Conservation (phyloP, 495 filamentous ascomycete species). For the Penicillium soppii region DNA sequence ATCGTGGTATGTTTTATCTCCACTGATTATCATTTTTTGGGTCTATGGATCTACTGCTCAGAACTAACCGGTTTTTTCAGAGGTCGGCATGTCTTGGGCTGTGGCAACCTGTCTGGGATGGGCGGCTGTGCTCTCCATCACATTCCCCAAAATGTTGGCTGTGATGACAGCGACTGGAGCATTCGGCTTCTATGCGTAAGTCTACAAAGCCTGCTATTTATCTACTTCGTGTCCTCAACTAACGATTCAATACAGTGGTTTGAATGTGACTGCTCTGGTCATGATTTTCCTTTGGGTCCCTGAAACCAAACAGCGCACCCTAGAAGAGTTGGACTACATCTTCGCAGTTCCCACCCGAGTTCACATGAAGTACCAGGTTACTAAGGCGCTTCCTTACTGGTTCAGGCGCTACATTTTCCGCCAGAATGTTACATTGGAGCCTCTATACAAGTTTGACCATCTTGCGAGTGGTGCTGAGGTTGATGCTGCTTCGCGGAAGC, state of each 20-base stretch:
- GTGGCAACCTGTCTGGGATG: conserved; percentile 72
- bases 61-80: conserved; percentile 19
- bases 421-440: conserved; percentile 52
- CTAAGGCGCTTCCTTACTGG: conserved; percentile 66
- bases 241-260: conserved; percentile 45
- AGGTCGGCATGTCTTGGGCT: conserved; percentile 75
- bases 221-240: not conserved
- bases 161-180: conserved; percentile 54
- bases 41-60: not conserved
- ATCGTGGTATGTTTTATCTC: conserved; percentile 46
- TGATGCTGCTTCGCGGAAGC: not conserved
- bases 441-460: conserved; percentile 63
- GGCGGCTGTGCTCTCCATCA: conserved; percentile 70
- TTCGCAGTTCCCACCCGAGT: conserved; percentile 68
- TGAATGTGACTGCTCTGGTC: conserved; percentile 66
- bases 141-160: conserved; percentile 64
- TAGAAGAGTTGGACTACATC: conserved; percentile 84
- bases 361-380: conserved; percentile 65
- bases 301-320: conserved; percentile 76
- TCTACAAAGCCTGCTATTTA: not conserved
- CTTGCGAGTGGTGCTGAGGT: conserved; percentile 11
- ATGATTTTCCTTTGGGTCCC: conserved; percentile 75
- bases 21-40: conserved; percentile 2
- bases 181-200: conserved; percentile 51
- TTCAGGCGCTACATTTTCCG: conserved; percentile 65